Evolutionary conservation across 371 early-diverging fungal genomes (phyloP), one percentile per base, ranked within the genome.

Genomic region (Dichotomocladium elegans): DNA sequence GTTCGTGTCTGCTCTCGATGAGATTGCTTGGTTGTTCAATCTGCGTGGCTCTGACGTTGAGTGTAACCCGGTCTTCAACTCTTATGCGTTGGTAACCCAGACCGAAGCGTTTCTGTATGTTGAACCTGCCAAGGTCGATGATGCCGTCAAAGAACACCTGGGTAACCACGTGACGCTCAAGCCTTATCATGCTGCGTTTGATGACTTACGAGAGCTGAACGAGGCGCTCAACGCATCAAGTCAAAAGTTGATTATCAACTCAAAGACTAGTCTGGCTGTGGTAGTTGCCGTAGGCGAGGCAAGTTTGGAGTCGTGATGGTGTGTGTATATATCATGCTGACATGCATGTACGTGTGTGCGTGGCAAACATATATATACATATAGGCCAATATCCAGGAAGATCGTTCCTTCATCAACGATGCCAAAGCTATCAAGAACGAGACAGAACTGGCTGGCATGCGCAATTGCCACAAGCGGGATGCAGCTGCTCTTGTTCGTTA

Each of bases 41-140:
- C 70, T 99, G 52, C 88, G 99, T 55, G 99, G 99, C 11, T 86
- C 83, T 12, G 99, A 99, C 70, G 93, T 99, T 55, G 76, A 81
- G 29, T 99, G 89, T 78, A 96, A 97, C 68, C 98, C 99, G 0
- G 94, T 99, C 5, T 99, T 99, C 69, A 97, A 94, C 67, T 72
- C 96, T 3, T 99, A 95, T 66, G 81, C 89, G 9, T 50, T 91
- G 21, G 72, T 99, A 26, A 89, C 93, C 7, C 60, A 64, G 34
- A 70, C 82, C 37, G 61, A 76, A 25, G 82, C 80, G 24, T 67
- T 77, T 30, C 74, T 99, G 6, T 99, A 92, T 68, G 72, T 93
- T 57, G 49, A 28, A 54, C 73, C 79, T 6, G 68, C 68, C 12
- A 93, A 94, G 57, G 56, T 99, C 25, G 66, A 82, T 1, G 62